Base-by-base conservation (phyloP, 768 basidiomycete species). In the Leccinum variicolor region DNA sequence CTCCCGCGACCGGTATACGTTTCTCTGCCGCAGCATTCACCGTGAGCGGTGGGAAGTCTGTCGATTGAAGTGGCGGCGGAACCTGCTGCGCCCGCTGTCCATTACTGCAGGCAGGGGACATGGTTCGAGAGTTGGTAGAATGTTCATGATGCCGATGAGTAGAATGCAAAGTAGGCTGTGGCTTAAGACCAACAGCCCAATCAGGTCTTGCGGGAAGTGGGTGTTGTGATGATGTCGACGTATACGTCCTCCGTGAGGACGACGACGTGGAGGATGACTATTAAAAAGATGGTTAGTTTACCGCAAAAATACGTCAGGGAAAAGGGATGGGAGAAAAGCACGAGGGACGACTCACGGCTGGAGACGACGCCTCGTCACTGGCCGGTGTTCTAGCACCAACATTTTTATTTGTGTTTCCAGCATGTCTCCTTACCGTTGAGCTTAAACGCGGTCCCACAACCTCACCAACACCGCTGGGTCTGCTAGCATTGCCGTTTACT, bases 151-250 rank as follows among this genome's bases (percentile, higher is more conserved):
- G 81, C 10, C 84, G 79, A 23, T 75, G 75, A 1, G 80, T 73
- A 29, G 79, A 48, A 61, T 88, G 82, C 26, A 89, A 71, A 13
- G 84, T 88, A 28, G 86, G 85, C 58, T 90, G 86, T 0, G 90
- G 83, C 69, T 87, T 90, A 33, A 93, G 77, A 15, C 90, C 90
- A 4, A 93, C 89, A 17, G 92, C 91, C 92, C 92, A 94, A 69
- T 94, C 92, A 41, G 92, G 92, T 56, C 92, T 80, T 3, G 90
- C 76, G 4, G 92, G 92, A 39, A 94, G 78, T 14, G 91, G 92
- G 56, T 86, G 84, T 74, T 91, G 79, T 63, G 90, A 90, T 6
- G 87, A 77, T 1, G 81, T 83, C 33, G 90, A 90, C 2, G 88
- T 89, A 62, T 82, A 89, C 6, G 89, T 90, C 61, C 84, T 81